Conservation (phyloP, 108 stramenopile species). For the Craspedostauros australis region DNA sequence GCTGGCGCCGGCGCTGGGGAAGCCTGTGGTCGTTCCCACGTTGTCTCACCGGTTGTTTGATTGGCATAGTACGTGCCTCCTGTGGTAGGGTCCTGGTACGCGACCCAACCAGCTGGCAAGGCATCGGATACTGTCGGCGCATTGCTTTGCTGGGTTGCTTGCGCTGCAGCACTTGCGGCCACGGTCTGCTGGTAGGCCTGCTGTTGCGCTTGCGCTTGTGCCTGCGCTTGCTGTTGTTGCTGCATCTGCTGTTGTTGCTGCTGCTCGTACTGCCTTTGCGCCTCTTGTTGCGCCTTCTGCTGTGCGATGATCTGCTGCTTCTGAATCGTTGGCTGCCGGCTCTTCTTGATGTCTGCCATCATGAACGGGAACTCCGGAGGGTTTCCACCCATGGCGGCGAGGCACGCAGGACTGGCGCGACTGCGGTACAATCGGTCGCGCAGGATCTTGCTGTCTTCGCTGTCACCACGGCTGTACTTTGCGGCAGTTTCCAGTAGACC, state of each 20-base stretch:
- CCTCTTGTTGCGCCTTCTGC: constrained; percentile 6
- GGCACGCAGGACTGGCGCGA: constrained; percentile 44
- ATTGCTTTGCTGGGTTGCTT: constrained; percentile 1
- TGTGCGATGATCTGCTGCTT: constrained; percentile 17
- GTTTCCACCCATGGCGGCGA: constrained; percentile 46
- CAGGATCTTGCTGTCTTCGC: constrained; percentile 51
- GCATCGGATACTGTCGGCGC: constrained; percentile 4
- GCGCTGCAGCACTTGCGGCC: not conserved
- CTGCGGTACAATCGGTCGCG: constrained; percentile 70
- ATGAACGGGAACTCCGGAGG: constrained; percentile 73
- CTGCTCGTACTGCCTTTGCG: not conserved
- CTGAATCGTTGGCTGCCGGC: constrained; percentile 25
- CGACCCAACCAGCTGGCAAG: constrained; percentile 76
- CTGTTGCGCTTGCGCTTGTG: constrained; percentile 23
- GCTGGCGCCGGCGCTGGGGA: constrained; percentile 25
- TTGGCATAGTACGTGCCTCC: constrained; percentile 80
- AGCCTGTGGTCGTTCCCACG: constrained; percentile 72
- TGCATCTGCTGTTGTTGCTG: constrained; percentile 21
- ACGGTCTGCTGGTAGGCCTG: no score
- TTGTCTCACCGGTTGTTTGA: constrained; percentile 75
- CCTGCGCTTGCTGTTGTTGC: constrained; percentile 30
- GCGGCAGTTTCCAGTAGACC: constrained; percentile 82
- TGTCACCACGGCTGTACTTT: constrained; percentile 62
- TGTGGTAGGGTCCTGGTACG: constrained; percentile 67
- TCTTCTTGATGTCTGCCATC: constrained; percentile 46